A percentile compares a stretch with the other conserved stretches of the same genome.
Conservation (phyloP, 371 early-diverging fungal genomes). For the Batrachochytrium dendrobatidis region DNA sequence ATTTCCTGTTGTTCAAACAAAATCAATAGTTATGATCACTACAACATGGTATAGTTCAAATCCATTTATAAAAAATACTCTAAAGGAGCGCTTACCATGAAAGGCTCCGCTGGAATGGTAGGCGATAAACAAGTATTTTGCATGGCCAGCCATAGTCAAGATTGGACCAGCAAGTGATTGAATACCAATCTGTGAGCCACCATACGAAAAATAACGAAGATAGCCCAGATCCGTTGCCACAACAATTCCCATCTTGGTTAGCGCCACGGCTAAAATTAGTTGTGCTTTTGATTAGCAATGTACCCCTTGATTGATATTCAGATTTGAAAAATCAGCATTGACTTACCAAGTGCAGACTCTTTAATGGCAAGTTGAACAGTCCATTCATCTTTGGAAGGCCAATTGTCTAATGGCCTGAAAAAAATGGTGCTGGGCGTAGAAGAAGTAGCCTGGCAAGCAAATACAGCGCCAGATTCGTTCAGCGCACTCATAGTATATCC, state of each 20-base stretch:
- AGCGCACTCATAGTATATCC: slow-evolving; percentile 63
- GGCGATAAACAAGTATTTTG: slow-evolving; percentile 47
- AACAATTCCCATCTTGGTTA: slow-evolving; percentile 59
- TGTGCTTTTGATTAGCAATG: too few species aligned
- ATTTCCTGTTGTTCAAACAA: slow-evolving; percentile 19
- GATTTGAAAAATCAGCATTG: too few species aligned
- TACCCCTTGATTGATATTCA: too few species aligned
- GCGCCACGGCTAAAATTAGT: slow-evolving; percentile 66
- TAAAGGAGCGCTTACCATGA: slow-evolving; percentile 21
- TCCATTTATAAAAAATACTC: too few species aligned
- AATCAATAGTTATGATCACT: not conserved
- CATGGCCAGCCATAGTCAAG: slow-evolving; percentile 54
- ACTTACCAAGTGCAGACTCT: slow-evolving; percentile 56
- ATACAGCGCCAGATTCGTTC: slow-evolving; percentile 58
- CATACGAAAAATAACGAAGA: slow-evolving; percentile 65
- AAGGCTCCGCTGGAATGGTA: slow-evolving; percentile 40
- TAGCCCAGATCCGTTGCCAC: slow-evolving; percentile 67
- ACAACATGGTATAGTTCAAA: too few species aligned
- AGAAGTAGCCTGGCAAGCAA: slow-evolving; percentile 51
- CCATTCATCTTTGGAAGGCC: slow-evolving; percentile 74
- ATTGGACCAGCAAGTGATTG: slow-evolving; percentile 57
- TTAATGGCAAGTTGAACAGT: slow-evolving; percentile 51
- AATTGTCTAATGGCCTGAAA: slow-evolving; percentile 62
- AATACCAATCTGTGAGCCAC: slow-evolving; percentile 69
- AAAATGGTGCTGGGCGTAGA: slow-evolving; percentile 38